Evolutionary conservation across 1,284 basidiomycete genomes (phyloP).

Genomic region (Ustilago xerochloae): DNA sequence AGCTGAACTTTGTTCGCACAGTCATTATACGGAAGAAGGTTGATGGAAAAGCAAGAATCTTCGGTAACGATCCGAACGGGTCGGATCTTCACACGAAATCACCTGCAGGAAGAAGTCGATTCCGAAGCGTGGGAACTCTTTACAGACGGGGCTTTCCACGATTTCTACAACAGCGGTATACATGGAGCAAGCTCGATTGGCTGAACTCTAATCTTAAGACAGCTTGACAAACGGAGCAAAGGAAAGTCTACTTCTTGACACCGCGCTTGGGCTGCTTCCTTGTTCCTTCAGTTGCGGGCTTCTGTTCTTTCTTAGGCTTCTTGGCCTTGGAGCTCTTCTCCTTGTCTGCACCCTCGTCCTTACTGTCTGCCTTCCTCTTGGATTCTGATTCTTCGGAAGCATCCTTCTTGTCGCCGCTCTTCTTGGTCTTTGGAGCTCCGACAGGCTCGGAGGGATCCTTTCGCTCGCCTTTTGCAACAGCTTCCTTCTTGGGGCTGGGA

Average conservation of each 20-base stretch:
- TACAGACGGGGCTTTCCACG: too few species aligned
- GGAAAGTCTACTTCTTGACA: slow-evolving; percentile 33
- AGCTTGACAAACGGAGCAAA: neutral
- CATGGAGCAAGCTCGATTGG: neutral
- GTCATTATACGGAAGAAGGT: too few species aligned
- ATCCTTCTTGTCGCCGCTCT: slow-evolving; percentile 9
- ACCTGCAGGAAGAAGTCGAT: too few species aligned
- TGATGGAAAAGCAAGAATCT: too few species aligned
- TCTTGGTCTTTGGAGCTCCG: slow-evolving; percentile 29
- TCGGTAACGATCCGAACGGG: too few species aligned
- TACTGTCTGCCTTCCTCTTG: slow-evolving; percentile 27
- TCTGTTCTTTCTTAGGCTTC: slow-evolving; percentile 18
- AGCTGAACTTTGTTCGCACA: too few species aligned
- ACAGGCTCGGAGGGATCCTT: slow-evolving; percentile 38
- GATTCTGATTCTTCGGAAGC: slow-evolving; percentile 9
- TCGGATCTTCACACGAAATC: too few species aligned
- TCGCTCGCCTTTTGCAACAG: slow-evolving; percentile 41
- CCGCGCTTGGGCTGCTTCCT: slow-evolving; percentile 41
- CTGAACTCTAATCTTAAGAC: neutral
- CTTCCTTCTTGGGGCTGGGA: slow-evolving; percentile 68
- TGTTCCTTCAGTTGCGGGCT: slow-evolving; percentile 34
- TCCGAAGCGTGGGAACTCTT: too few species aligned
- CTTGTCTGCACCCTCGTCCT: slow-evolving; percentile 5
- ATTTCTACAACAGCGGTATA: neutral
- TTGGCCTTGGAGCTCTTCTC: neutral